These are phyloP conservation scores for Hymenoscyphus infarciens DNA, from an alignment of 2,329 filamentous ascomycete genomes.

Conservation along the genomic window DNA sequence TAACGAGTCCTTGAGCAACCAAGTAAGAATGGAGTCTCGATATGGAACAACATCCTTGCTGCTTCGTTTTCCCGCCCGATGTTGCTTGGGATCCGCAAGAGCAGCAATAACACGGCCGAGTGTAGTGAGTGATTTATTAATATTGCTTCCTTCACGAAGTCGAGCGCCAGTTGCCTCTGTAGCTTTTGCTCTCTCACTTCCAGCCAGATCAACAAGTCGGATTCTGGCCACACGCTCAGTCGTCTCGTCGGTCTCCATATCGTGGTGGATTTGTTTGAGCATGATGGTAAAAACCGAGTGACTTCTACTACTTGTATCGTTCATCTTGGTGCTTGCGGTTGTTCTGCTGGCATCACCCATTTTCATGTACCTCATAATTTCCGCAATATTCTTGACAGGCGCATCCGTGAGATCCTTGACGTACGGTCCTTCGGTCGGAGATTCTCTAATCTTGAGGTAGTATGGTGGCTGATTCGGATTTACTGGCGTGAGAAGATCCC, in stretches of 20 bases:
- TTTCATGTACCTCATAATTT: constrained; percentile 89
- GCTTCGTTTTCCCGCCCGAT: constrained; percentile 53
- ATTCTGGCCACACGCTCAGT: constrained; percentile 94
- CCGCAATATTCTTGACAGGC: constrained; percentile 78
- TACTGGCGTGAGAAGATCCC: constrained; percentile 81
- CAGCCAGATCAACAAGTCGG: constrained; percentile 89
- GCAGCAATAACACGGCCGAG: constrained; percentile 94
- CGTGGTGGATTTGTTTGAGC: constrained; percentile 96
- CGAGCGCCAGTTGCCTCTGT: constrained; percentile 92
- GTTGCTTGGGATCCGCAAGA: constrained; percentile 67
- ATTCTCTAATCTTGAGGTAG: constrained; percentile 96
- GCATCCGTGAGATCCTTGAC: constrained; percentile 95
- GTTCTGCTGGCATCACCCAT: constrained; percentile 85
- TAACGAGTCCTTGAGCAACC: constrained; percentile 92
- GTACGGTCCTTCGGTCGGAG: constrained; percentile 90
- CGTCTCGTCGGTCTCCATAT: constrained; percentile 94
- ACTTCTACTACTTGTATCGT: constrained; percentile 93
- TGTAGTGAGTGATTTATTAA: constrained; percentile 97
- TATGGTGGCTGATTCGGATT: constrained; percentile 69
- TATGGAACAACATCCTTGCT: constrained; percentile 78
- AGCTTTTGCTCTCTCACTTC: constrained; percentile 89
- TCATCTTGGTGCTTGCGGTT: constrained; percentile 96
- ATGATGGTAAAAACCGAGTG: constrained; percentile 98
- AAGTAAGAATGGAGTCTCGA: constrained; percentile 77
- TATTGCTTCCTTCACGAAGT: constrained; percentile 91